Evolutionary conservation across 768 basidiomycete genomes (phyloP).

Genomic region (Russula abietina): DNA sequence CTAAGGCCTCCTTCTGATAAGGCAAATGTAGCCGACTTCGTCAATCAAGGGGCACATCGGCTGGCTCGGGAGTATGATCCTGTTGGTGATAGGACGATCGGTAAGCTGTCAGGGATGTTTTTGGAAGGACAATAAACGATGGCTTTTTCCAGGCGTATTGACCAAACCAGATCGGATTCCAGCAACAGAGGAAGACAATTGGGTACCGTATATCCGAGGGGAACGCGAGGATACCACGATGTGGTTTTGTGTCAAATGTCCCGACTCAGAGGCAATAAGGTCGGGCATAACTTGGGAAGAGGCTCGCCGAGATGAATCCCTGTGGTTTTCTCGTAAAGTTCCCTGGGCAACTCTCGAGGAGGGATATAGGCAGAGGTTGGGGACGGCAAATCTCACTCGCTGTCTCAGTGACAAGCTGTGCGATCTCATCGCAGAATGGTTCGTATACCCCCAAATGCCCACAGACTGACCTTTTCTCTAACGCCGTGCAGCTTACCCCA

Average conservation of each 20-base stretch:
- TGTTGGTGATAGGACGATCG: slow-evolving; percentile 62
- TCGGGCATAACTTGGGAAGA: slow-evolving; percentile 51
- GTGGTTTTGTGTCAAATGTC: slow-evolving; percentile 48
- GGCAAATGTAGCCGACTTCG: slow-evolving; percentile 55
- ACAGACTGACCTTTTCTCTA: background rate
- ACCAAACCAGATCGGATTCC: slow-evolving; percentile 22
- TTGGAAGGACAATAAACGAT: background rate
- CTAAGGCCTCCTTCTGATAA: background rate
- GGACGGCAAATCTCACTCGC: slow-evolving; percentile 52
- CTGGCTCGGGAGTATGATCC: slow-evolving; percentile 57
- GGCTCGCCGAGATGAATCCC: slow-evolving; percentile 51
- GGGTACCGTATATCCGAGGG: slow-evolving; percentile 54
- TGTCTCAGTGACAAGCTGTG: slow-evolving; percentile 56
- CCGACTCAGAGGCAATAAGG: slow-evolving; percentile 44
- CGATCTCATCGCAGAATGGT: slow-evolving; percentile 58
- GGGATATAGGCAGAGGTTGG: slow-evolving; percentile 45
- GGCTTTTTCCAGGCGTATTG: slow-evolving; percentile 12
- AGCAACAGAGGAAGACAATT: slow-evolving; percentile 45
- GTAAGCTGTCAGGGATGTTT: slow-evolving; percentile 33
- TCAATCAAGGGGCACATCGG: slow-evolving; percentile 72
- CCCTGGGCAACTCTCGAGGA: slow-evolving; percentile 54
- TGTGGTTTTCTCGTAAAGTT: slow-evolving; percentile 46
- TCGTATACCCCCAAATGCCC: slow-evolving; percentile 12
- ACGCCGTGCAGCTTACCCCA: slow-evolving; percentile 46
- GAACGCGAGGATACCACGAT: slow-evolving; percentile 47